Base-by-base conservation (phyloP, 129 eudicot species). In the Escallonia rubra region DNA sequence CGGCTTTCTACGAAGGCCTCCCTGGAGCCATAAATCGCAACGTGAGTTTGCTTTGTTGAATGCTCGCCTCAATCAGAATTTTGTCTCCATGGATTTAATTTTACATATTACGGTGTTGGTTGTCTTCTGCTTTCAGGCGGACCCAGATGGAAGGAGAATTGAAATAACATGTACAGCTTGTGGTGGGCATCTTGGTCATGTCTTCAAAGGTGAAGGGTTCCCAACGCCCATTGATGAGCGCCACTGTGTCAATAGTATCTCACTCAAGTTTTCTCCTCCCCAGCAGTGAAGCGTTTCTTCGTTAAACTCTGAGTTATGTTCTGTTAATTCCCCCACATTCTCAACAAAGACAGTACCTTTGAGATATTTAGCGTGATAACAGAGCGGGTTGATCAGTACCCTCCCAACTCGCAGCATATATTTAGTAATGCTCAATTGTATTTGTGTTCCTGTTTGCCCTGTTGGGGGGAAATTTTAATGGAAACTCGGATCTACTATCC, bases 111-210 rank as follows among this genome's bases (percentile, higher is more conserved):
- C 6, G 34, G 41, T 3, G 55, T 50, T 40, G 54, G 16, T 11
- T 78, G 74, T 58, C n/a, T 55, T 51, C 6, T 72, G 48, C 39
- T 61, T 69, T 56, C 84, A 93, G 99, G 53, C 92, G 13, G 99
- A 93, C 67, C 87, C 93, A 12, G 99, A 93, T 85, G 99, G 99
- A 63, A 80, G 77, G 89, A 80, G 99, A 81, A 66, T 85, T 61
- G 99, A 93, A 58, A 93, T 93, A 52, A 89, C 96, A 0, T 93
- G 99, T 49, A 90, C 96, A 47, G 93, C 96, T 15, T 93, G 99
- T 77, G 96, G 99, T 11, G 99, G 96, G 56, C 96, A 91, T 79
- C 97, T 91, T 43, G 97, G 97, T 15, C 96, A 87, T 67, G 96
- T 91, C 14, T 91, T 91, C 70, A 91, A 91, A 83, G 97, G 96